Evolutionary conservation across 106 monocot genomes (phyloP), one percentile per base, ranked within the genome.

Genomic region (Allium cepa): DNA sequence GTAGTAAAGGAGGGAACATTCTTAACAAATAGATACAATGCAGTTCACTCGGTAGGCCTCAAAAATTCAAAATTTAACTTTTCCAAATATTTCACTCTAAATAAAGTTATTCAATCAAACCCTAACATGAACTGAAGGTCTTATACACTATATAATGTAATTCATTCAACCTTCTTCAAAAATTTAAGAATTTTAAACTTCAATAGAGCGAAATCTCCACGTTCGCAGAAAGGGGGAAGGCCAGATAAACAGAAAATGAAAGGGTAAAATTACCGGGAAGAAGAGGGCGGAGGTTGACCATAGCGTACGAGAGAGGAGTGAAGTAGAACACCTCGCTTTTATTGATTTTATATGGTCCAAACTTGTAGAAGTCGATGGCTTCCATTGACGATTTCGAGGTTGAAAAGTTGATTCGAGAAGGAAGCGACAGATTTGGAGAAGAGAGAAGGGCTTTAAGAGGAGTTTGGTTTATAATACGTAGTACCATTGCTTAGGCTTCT

Each of bases 311-410:
- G 57, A 85, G 79, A 22, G 70, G 47, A 15, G 88, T 81, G 27
- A 79, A 68, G 77, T 81, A 77, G 77, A 88, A 88, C 15, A 88
- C 88, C 66, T 88, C 88, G 60, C 77, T 75, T 16, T 50, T 68
- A 57, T 79, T 52, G 69, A 90, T 90, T 76, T 82, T 90, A 72
- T 90, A 90, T 50, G 80, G 90, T 11, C 90, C 90, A 67, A 90
- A 90, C 15, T 3, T 47, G 68, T 69, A 90, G 17, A 53, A 0
- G 45, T 73, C 80, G 56, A 45, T 64, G 53, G 36, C 69, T 36
- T 36, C 36, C 64, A 64, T 64, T n/a, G 22, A 12, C 9, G 64
- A 3, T 1, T 17, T 64, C 64, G 47, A 7, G n/a, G 48, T 64
- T 49, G 64, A 64, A 16, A 49, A 14, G 47, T 49, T 15, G 64